Conservation (phyloP, 305 asterid genomes). For the Fraxinus nigra region DNA sequence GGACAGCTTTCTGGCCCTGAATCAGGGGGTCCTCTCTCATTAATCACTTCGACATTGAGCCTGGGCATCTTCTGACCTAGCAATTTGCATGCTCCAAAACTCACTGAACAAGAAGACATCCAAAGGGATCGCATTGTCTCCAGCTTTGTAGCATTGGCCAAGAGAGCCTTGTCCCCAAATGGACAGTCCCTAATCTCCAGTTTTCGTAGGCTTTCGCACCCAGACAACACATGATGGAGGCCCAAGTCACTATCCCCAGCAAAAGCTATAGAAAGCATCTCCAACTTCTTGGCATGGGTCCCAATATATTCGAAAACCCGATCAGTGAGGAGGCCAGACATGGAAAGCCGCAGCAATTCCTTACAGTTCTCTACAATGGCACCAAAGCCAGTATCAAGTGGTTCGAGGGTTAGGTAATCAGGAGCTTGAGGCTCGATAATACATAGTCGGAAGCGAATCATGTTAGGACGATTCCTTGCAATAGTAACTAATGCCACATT, state of each 20-base stretch:
- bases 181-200: conserved; percentile 97
- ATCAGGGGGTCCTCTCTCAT: conserved; percentile 72
- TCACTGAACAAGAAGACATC: conserved; percentile 97
- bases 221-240: conserved; percentile 82
- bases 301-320: conserved; percentile 78
- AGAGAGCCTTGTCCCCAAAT: conserved; percentile 87
- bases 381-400: conserved; percentile 93
- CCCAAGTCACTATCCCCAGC: conserved; percentile 96
- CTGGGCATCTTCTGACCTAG: conserved; percentile 77
- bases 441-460: conserved; percentile 75
- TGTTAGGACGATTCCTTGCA: conserved; percentile 72
- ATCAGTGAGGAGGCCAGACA: conserved; percentile 87
- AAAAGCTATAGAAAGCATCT: conserved; percentile 95
- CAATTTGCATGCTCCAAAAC: conserved; percentile 88
- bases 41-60: conserved; percentile 87
- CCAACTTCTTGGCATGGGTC: conserved; percentile 79
- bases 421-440: conserved; percentile 80
- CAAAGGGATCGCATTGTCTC: conserved; percentile 99
- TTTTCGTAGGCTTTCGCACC: conserved; percentile 88
- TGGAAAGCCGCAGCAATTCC: conserved; percentile 77
- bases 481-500: conserved; percentile 76
- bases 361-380: conserved; percentile 83
- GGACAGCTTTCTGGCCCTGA: conserved; percentile 60
- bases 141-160: conserved; percentile 95
- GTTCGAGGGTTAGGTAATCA: conserved; percentile 77